Evolutionary conservation across 805 yeast genomes (phyloP).

Genomic region (Spathaspora sp.): DNA sequence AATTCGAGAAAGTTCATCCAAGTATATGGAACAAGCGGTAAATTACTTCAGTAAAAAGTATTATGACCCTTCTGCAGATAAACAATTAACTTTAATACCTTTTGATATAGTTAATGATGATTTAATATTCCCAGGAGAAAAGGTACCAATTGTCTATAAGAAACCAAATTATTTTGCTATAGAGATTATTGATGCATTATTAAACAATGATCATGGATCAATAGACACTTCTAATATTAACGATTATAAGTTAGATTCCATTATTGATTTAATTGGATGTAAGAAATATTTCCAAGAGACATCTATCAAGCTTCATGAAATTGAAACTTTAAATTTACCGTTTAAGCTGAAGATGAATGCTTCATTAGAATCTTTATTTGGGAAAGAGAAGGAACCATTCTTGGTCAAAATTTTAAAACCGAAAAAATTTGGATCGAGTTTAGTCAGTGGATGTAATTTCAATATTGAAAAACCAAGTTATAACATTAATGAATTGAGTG

Average conservation of each 20-base stretch:
- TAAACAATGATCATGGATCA: slow-evolving; percentile 10
- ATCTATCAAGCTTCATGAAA: slow-evolving; percentile 21
- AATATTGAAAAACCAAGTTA: slow-evolving; percentile 28
- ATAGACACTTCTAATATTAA: slow-evolving; percentile 18
- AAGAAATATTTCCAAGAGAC: slow-evolving; percentile 32
- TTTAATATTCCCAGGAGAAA: slow-evolving; percentile 32
- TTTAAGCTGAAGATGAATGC: slow-evolving; percentile 14
- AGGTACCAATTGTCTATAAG: slow-evolving; percentile 30
- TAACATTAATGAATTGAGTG: slow-evolving; percentile 24
- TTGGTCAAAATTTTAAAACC: slow-evolving; percentile 35
- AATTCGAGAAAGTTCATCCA: slow-evolving; percentile 19
- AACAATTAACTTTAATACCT: slow-evolving; percentile 23
- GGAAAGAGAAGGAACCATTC: slow-evolving; percentile 27
- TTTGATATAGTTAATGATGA: slow-evolving; percentile 34
- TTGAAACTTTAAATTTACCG: slow-evolving; percentile 30
- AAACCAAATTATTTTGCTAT: slow-evolving; percentile 35
- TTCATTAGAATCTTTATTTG: slow-evolving; percentile 16
- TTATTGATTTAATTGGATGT: slow-evolving; percentile 40
- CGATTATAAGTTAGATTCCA: slow-evolving; percentile 29
- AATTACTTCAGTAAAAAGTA: slow-evolving; percentile 13
- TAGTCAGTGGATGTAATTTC: slow-evolving; percentile 35
- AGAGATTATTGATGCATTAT: slow-evolving; percentile 30
- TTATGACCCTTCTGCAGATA: slow-evolving; percentile 18
- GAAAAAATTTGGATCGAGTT: slow-evolving; percentile 24
- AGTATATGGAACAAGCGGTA: slow-evolving; percentile 18